Evolutionary conservation across 768 basidiomycete species (phyloP), one percentile per base, ranked within the genome.

Genomic region (Pleurotus sapidus): DNA sequence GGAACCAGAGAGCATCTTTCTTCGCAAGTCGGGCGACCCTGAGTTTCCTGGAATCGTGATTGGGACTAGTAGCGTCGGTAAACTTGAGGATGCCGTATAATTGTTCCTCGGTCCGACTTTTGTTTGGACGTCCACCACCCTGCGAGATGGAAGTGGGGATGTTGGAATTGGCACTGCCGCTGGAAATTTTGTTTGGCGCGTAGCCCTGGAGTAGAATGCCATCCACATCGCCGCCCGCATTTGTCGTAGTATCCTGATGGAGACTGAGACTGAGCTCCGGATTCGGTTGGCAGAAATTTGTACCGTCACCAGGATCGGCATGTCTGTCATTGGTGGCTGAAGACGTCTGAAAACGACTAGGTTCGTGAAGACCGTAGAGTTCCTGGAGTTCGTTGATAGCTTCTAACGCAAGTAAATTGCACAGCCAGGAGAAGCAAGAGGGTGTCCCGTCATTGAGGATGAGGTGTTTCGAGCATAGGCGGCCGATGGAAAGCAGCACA

Each of bases 1-100:
- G 68, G 67, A 80, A 84, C 82, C 82, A 84, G 9, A 79, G 48
- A 23, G 79, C 61, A 59, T 84, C 83, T 59, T 82, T 82, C 45
- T 68, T 70, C 18, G 74, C 77, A 27, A 83, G 72, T 43, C 67
- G 70, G 59, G 63, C 65, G 57, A 78, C 66, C 54, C 79, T 72
- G 45, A 61, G 61, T 37, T 55, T 57, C 37, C 42, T 58, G 49
- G 34, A 49, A 57, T 57, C 27, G 54, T 57, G 58, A 55, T 55
- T 39, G 46, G 51, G 9, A 43, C 55, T 58, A 49, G 11, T 34
- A 56, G 14, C 37, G 49, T 38, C 47, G 49, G 45, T 30, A 34
- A 34, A 34, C 30, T 34, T 34, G 30, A 9, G 30, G 30, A 34
- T 34, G 30, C 30, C 30, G 9, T 34, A 39, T 40, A 34, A 43